A percentile compares a stretch with the other conserved stretches of the same genome.
These are phyloP conservation scores for Tetramitus jugosus DNA, from an alignment of 208 protist species.

Conservation along the genomic window DNA sequence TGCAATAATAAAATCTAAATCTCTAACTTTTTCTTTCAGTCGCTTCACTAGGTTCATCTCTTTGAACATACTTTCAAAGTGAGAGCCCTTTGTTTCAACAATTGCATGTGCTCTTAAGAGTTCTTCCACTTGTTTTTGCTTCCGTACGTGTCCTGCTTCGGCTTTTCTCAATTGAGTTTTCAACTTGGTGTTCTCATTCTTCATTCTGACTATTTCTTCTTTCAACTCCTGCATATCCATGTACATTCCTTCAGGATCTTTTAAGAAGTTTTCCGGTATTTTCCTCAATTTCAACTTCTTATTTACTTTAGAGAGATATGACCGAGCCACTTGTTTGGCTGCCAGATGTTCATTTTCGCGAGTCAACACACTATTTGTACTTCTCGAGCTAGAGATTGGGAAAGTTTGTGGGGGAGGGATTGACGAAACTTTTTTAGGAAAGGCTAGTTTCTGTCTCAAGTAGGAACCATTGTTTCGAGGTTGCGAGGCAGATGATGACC, in stretches of 20 bases:
- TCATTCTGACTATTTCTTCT: background rate
- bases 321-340: background rate
- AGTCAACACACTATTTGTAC: background rate
- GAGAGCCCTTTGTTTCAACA: constrained; percentile 12
- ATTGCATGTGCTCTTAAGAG: background rate
- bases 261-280: constrained; percentile 11
- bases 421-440: too few relatives aligned
- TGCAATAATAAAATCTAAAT: background rate
- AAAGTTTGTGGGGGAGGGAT: background rate
- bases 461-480: too few relatives aligned
- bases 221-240: constrained; percentile 19
- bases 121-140: constrained; percentile 23
- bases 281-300: constrained; percentile 7
- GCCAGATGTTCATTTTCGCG: background rate
- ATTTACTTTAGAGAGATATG: constrained; percentile 6
- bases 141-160: constrained; percentile 1
- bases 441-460: too few relatives aligned
- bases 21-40: constrained; percentile 7
- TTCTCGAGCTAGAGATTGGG: constrained; percentile 11
- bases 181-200: background rate
- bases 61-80: constrained; percentile 18
- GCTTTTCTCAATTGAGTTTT: background rate
- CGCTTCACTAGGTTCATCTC: constrained; percentile 13
- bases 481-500: too few relatives aligned
- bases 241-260: constrained; percentile 26